Evolutionary conservation across 805 yeast genomes (phyloP).

Genomic region (Lipomyces yamanashiensis): DNA sequence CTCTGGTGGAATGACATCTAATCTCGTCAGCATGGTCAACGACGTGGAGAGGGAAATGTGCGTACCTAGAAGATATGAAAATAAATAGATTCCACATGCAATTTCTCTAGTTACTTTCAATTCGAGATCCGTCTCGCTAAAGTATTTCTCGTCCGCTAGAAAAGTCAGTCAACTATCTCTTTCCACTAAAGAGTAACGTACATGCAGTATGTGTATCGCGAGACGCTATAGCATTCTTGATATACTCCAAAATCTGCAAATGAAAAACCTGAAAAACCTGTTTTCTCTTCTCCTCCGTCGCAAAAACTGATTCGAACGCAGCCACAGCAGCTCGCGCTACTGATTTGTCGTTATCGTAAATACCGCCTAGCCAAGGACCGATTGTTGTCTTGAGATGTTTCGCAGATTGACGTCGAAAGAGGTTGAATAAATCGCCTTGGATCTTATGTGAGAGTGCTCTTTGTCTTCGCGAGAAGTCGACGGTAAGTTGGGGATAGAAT

Average conservation of each 20-base stretch:
- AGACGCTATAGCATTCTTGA: constrained; percentile 53
- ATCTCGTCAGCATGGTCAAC: background rate
- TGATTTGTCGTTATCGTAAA: constrained; percentile 68
- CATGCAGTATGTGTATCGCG: constrained; percentile 21
- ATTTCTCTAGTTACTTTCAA: constrained; percentile 24
- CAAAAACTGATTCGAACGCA: constrained; percentile 60
- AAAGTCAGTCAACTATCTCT: background rate
- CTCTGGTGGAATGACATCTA: constrained; percentile 19
- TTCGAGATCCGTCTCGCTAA: constrained; percentile 25
- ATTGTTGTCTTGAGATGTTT: constrained; percentile 72
- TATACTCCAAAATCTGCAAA: constrained; percentile 59
- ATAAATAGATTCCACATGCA: constrained; percentile 24
- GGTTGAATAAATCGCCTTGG: constrained; percentile 59
- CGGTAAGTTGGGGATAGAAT: constrained; percentile 75
- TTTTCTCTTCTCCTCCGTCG: constrained; percentile 56
- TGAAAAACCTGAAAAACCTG: constrained; percentile 66
- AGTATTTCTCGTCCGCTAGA: constrained; percentile 33
- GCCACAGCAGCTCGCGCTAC: constrained; percentile 58
- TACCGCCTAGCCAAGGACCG: constrained; percentile 74
- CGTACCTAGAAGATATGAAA: constrained; percentile 29
- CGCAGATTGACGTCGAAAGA: constrained; percentile 60
- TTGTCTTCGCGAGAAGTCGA: constrained; percentile 70
- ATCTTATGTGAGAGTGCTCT: constrained; percentile 66
- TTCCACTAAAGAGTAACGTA: background rate
- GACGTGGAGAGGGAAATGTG: too few species aligned